A percentile compares a stretch with the other conserved stretches of the same genome.
These are phyloP conservation scores for Neltuma alba DNA, from an alignment of 306 rosid species.

Conservation along the genomic window DNA sequence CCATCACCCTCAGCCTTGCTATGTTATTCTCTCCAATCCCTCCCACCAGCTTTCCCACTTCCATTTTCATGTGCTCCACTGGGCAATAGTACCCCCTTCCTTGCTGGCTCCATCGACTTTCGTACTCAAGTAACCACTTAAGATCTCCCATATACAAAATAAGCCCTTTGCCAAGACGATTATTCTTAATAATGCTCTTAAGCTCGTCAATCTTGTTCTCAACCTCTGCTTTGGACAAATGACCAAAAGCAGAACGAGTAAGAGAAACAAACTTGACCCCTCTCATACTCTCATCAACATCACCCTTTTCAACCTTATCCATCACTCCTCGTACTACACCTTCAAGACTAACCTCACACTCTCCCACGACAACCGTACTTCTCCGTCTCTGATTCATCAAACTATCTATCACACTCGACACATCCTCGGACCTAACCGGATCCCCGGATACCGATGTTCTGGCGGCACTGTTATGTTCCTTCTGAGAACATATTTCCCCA, in stretches of 20 bases:
- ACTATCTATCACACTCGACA: constrained; percentile 57
- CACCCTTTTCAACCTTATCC: constrained; percentile 72
- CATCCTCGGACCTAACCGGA: constrained; percentile 60
- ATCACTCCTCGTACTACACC: constrained; percentile 68
- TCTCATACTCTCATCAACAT: constrained; percentile 59
- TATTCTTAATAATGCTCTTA: constrained; percentile 39
- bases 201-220: constrained; percentile 76
- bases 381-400: constrained; percentile 52
- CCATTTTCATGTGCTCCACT: constrained; percentile 77
- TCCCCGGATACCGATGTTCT: constrained; percentile 39
- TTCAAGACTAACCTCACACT: constrained; percentile 62
- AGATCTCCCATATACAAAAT: constrained; percentile 91
- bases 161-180: constrained; percentile 55
- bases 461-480: constrained; percentile 36
- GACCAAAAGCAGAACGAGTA: constrained; percentile 52
- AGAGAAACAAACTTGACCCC: constrained; percentile 64
- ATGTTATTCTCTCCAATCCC: constrained; percentile 38
- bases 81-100: constrained; percentile 60
- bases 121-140: constrained; percentile 66
- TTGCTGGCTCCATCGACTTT: constrained; percentile 36
- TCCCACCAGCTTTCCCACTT: constrained; percentile 77
- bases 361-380: constrained; percentile 86
- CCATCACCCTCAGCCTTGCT: constrained; percentile 68
- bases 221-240: constrained; percentile 64
- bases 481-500: constrained; percentile 67